Evolutionary conservation across 176 grass and related monocot species (phyloP).

Genomic region (Eragrostis curvula): DNA sequence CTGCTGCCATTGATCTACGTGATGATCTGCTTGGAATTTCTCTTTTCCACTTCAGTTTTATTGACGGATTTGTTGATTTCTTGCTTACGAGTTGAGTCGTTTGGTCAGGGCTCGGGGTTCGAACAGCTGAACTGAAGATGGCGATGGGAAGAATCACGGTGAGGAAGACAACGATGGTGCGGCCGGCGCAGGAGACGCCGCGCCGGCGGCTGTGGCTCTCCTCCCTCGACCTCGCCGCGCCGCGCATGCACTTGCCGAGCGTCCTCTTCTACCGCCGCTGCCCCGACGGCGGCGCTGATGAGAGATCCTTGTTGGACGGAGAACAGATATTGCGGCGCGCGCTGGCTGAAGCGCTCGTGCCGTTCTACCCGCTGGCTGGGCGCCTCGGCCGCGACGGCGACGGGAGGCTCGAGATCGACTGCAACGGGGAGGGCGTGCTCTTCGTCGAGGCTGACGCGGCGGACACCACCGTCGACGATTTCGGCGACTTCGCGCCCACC

Average conservation of each 20-base stretch:
- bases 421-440: constrained; percentile 69
- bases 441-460: constrained; percentile 84
- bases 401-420: constrained; percentile 85
- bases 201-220: constrained; percentile 68
- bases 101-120: background rate
- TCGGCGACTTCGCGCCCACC: constrained; percentile 84
- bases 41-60: no score
- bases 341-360: constrained; percentile 69
- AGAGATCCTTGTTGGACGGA: constrained; percentile 57
- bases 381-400: constrained; percentile 74
- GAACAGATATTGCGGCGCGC: constrained; percentile 59
- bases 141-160: constrained; percentile 54
- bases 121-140: no score
- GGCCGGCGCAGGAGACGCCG: constrained; percentile 65
- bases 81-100: no score
- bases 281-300: background rate
- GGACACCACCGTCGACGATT: constrained; percentile 63
- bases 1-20: no score
- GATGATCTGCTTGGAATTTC: no score
- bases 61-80: no score
- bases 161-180: constrained; percentile 57
- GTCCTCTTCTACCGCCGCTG: constrained; percentile 74
- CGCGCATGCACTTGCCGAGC: constrained; percentile 75
- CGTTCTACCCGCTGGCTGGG: constrained; percentile 88
- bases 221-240: constrained; percentile 72